phyloP scores from a whole-genome alignment of 2,329 filamentous ascomycete genomes.

The Colletotrichum sansevieriae region DNA sequence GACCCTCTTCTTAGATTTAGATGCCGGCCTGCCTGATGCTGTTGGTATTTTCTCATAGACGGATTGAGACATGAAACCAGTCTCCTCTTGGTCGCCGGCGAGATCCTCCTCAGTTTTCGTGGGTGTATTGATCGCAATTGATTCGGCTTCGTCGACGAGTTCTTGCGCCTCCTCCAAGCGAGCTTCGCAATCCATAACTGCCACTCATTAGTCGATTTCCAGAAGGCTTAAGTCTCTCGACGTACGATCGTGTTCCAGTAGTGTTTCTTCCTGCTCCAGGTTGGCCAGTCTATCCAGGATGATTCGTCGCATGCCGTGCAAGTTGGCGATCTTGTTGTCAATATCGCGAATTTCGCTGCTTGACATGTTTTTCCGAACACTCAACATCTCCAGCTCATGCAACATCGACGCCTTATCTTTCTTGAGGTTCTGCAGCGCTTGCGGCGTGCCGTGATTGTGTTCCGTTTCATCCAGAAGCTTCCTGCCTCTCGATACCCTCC shows the following conservation, averaged over 20 bases:
- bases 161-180: slow-evolving; percentile 73
- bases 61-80: slow-evolving; percentile 94
- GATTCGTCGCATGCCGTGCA: slow-evolving; percentile 92
- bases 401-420: slow-evolving; percentile 84
- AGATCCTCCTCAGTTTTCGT: slow-evolving; percentile 67
- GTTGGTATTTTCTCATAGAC: slow-evolving; percentile 92
- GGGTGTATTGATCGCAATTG: slow-evolving; percentile 64
- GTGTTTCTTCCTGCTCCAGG: slow-evolving; percentile 89
- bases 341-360: slow-evolving; percentile 96
- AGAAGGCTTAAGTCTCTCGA: slow-evolving; percentile 37
- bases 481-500: slow-evolving; percentile 79
- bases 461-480: slow-evolving; percentile 79
- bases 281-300: slow-evolving; percentile 88
- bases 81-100: slow-evolving; percentile 63
- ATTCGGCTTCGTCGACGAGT: slow-evolving; percentile 70
- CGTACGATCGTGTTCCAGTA: slow-evolving; percentile 90
- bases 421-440: slow-evolving; percentile 79
- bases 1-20: slow-evolving; percentile 66
- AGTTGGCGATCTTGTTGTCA: slow-evolving; percentile 94
- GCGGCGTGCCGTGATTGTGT: slow-evolving; percentile 67
- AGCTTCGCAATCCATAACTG: slow-evolving; percentile 73
- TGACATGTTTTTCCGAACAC: slow-evolving; percentile 96
- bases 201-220: slow-evolving; percentile 48
- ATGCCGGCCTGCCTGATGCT: slow-evolving; percentile 62
- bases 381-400: slow-evolving; percentile 91